Conservation (phyloP, 805 yeast genomes). For the Brettanomyces custersianus region DNA sequence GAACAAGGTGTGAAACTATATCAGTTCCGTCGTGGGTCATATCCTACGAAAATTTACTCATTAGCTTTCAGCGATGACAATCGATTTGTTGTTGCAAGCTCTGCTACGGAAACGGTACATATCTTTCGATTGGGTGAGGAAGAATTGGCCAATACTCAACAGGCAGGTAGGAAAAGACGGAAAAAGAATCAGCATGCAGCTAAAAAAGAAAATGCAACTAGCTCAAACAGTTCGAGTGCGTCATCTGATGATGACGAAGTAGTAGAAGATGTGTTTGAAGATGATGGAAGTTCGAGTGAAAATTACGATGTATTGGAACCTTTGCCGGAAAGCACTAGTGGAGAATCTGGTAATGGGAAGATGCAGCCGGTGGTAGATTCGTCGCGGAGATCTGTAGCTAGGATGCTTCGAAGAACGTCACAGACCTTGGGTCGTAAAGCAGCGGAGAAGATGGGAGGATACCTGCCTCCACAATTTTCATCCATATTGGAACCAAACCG, state of each 20-base stretch:
- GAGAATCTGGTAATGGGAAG: slow-evolving; percentile 12
- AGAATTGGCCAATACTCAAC: slow-evolving; percentile 26
- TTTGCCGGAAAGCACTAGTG: slow-evolving; percentile 20
- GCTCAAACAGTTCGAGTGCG: not conserved
- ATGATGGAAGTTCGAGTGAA: slow-evolving; percentile 11
- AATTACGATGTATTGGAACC: slow-evolving; percentile 11
- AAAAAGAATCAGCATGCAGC: slow-evolving; percentile 5
- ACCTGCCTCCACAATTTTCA: slow-evolving; percentile 73
- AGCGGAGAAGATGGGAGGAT: slow-evolving; percentile 85
- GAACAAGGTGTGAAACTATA: slow-evolving; percentile 60
- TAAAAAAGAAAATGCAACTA: not conserved
- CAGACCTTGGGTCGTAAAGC: slow-evolving; percentile 72
- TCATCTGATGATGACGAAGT: slow-evolving; percentile 14
- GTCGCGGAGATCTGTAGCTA: slow-evolving; percentile 61
- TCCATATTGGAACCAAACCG: slow-evolving; percentile 86
- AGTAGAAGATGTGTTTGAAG: slow-evolving; percentile 12
- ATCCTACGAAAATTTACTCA: slow-evolving; percentile 79
- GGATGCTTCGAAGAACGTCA: slow-evolving; percentile 69
- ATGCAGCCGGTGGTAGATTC: slow-evolving; percentile 64
- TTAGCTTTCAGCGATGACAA: slow-evolving; percentile 73
- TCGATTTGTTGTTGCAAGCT: slow-evolving; percentile 68
- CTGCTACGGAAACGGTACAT: slow-evolving; percentile 91
- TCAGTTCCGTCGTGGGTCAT: slow-evolving; percentile 82
- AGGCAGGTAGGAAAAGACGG: slow-evolving; percentile 10
- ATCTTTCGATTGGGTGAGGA: slow-evolving; percentile 65